Evolutionary conservation across 495 filamentous ascomycete genomes (phyloP).

Genomic region (Hypoxylon cercidicola): DNA sequence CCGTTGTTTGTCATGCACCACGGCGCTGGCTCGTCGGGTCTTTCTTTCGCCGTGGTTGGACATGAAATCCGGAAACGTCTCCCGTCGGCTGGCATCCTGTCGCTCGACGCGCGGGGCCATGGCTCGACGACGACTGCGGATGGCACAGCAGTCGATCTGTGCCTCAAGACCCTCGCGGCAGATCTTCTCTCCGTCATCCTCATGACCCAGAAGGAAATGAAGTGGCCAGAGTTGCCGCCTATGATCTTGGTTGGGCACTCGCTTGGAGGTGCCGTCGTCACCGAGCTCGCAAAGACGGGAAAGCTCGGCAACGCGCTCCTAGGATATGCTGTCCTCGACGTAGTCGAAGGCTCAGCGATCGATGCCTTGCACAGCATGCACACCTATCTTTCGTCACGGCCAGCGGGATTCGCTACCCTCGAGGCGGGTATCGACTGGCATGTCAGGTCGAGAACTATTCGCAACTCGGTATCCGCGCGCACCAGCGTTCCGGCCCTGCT

Average conservation of each 20-base stretch:
- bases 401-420: slow-evolving; percentile 76
- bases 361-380: slow-evolving; percentile 97
- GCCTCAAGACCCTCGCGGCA: slow-evolving; percentile 72
- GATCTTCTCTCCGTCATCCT: slow-evolving; percentile 78
- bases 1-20: slow-evolving; percentile 92
- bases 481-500: slow-evolving; percentile 90
- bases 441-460: slow-evolving; percentile 85
- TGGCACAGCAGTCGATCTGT: slow-evolving; percentile 64
- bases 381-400: slow-evolving; percentile 85
- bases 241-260: slow-evolving; percentile 92
- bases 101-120: slow-evolving; percentile 86
- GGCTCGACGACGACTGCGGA: slow-evolving; percentile 71
- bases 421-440: slow-evolving; percentile 93
- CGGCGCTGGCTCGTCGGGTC: slow-evolving; percentile 87
- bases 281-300: slow-evolving; percentile 76
- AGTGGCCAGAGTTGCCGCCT: slow-evolving; percentile 77
- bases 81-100: slow-evolving; percentile 84
- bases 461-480: slow-evolving; percentile 80
- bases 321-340: slow-evolving; percentile 92
- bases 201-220: slow-evolving; percentile 69
- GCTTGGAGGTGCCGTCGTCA: slow-evolving; percentile 93
- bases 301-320: slow-evolving; percentile 73
- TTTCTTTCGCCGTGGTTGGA: slow-evolving; percentile 86
- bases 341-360: slow-evolving; percentile 88
- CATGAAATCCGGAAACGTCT: slow-evolving; percentile 79